These are phyloP conservation scores for Termitomyces sp. DNA, from an alignment of 768 basidiomycete genomes.

Conservation along the genomic window DNA sequence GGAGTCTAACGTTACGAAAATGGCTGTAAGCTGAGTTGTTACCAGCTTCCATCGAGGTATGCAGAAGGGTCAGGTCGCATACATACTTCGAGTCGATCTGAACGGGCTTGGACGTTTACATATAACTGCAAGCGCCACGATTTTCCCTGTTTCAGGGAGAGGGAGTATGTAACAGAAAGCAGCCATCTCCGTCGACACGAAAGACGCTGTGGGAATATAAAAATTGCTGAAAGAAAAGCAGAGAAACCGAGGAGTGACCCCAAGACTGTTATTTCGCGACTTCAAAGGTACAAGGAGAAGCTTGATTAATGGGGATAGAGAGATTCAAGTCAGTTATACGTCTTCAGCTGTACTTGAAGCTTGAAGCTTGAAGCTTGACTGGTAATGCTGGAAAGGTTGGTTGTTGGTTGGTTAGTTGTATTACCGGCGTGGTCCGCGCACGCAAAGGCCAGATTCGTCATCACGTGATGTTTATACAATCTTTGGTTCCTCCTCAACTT, in stretches of 20 bases:
- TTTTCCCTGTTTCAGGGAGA: neutral
- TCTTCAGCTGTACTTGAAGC: neutral
- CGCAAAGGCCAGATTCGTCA: no score
- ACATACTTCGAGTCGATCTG: neutral
- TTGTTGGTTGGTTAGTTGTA: no score
- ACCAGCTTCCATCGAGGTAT: neutral
- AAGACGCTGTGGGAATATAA: conserved; percentile 1
- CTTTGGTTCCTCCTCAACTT: neutral
- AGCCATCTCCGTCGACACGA: conserved; percentile 4
- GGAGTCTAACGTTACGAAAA: no score
- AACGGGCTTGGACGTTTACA: no score
- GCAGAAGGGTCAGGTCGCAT: neutral
- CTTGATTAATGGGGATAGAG: neutral
- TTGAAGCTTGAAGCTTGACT: no score
- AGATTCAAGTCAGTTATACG: neutral
- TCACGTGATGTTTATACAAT: neutral
- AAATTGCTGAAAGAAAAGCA: conserved; percentile 5
- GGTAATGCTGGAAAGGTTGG: no score
- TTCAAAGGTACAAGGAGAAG: neutral
- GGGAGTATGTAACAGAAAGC: no score
- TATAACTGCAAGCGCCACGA: no score
- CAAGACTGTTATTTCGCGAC: neutral
- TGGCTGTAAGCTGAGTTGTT: no score
- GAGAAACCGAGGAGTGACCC: neutral
- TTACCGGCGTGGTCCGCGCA: no score